These are phyloP conservation scores for Pseudogymnoascus sp. DNA, from an alignment of 2,329 filamentous ascomycete genomes.

Conservation along the genomic window DNA sequence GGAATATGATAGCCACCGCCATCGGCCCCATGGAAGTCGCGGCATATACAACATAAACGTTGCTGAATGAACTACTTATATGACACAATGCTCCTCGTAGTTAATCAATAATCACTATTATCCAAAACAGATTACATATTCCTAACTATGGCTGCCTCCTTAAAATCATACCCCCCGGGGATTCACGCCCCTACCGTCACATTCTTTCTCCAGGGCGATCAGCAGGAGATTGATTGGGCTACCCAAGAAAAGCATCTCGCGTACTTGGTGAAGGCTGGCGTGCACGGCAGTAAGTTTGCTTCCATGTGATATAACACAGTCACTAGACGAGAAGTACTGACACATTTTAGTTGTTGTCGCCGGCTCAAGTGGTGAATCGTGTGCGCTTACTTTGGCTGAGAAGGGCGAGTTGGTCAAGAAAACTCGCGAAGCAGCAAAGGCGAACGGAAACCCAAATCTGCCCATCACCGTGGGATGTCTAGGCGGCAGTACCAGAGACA, in stretches of 20 bases:
- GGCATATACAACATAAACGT: background rate
- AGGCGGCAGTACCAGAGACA: conserved; percentile 33
- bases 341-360: conserved; percentile 71
- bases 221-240: conserved; percentile 69
- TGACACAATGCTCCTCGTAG: background rate
- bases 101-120: background rate
- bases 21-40: background rate
- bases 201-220: conserved; percentile 69
- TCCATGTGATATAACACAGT: background rate
- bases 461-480: conserved; percentile 37
- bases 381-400: conserved; percentile 33
- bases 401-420: conserved; percentile 34
- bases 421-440: conserved; percentile 31
- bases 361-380: conserved; percentile 43
- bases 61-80: background rate
- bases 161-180: conserved; percentile 56
- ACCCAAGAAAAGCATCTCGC: conserved; percentile 71
- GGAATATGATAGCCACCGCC: background rate
- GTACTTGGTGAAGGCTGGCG: conserved; percentile 63
- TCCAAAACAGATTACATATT: background rate
- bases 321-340: conserved; percentile 17
- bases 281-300: conserved; percentile 6
- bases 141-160: conserved; percentile 25
- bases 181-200: conserved; percentile 83
- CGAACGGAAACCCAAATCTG: conserved; percentile 23